A percentile compares a stretch with the other conserved stretches of the same genome.
Evolutionary conservation across 345 rosid species (phyloP).

Genomic region (Eucalyptus cloeziana): DNA sequence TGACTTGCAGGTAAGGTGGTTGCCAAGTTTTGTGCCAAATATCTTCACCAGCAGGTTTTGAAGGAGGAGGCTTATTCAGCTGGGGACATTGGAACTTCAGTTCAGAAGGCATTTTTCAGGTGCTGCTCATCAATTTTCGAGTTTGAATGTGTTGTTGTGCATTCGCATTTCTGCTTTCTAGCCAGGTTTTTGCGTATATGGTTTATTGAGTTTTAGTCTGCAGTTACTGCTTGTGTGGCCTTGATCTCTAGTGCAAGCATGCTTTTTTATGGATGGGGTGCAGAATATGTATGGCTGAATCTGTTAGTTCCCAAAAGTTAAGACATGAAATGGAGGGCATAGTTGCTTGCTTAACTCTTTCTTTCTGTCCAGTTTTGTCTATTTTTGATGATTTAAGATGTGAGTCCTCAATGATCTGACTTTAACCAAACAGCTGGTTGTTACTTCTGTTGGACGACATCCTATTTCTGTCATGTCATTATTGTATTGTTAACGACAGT

Average conservation of each 20-base stretch:
- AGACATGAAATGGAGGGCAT: neutral
- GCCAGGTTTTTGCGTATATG: neutral
- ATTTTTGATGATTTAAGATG: neutral
- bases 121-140: neutral
- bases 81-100: constrained; percentile 65
- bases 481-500: neutral
- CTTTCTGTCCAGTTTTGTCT: neutral
- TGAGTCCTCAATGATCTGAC: neutral
- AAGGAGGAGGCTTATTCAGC: constrained; percentile 54
- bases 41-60: constrained; percentile 76
- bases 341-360: neutral
- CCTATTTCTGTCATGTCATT: neutral
- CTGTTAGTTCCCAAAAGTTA: neutral
- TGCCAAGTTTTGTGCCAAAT: constrained; percentile 90
- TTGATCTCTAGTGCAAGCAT: neutral
- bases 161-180: neutral
- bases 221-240: neutral
- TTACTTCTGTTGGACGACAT: neutral
- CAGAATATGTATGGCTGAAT: neutral
- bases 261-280: neutral
- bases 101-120: constrained; percentile 85
- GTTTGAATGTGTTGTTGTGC: neutral
- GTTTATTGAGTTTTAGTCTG: neutral
- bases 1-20: constrained; percentile 75
- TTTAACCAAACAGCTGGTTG: neutral